Evolutionary conservation across 768 basidiomycete genomes (phyloP).

Genomic region (Sporobolomyces roseus): DNA sequence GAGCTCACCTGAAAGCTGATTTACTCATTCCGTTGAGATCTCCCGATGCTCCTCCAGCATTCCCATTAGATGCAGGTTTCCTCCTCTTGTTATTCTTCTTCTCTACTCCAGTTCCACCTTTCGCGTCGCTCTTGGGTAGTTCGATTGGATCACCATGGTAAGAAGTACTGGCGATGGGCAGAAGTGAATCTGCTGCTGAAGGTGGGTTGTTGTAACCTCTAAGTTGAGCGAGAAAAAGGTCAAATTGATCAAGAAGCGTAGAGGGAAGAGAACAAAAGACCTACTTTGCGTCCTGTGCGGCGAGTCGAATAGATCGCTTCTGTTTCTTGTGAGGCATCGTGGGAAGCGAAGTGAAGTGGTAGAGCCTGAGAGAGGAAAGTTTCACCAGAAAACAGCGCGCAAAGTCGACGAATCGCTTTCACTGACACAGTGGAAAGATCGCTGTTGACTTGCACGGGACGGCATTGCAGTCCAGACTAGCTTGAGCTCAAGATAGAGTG

Average conservation of each 20-base stretch:
- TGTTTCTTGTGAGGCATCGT: constrained; percentile 34
- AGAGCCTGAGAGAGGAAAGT: not conserved
- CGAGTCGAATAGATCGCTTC: constrained; percentile 20
- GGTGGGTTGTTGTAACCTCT: constrained; percentile 37
- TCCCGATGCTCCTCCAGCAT: not conserved
- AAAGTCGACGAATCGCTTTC: too few species aligned
- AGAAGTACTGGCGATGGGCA: constrained; percentile 12
- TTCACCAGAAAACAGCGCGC: too few species aligned
- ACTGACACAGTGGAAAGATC: too few species aligned
- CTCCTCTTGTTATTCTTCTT: constrained; percentile 32
- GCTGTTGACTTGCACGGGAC: too few species aligned
- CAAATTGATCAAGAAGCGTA: not conserved
- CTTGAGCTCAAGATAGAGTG: too few species aligned
- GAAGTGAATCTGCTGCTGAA: constrained; percentile 25
- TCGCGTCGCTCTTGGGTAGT: not conserved
- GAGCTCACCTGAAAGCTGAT: constrained; percentile 23
- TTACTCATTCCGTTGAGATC: constrained; percentile 26
- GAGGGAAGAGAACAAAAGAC: not conserved
- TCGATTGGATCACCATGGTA: constrained; percentile 9
- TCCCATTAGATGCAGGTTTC: constrained; percentile 11
- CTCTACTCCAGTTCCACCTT: constrained; percentile 2
- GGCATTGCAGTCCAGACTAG: too few species aligned
- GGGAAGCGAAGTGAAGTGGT: not conserved
- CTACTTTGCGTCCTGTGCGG: not conserved
- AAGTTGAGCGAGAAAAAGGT: not conserved